A percentile compares a stretch with the other conserved stretches of the same genome.
Evolutionary conservation across 2,329 filamentous ascomycete species (phyloP).

Genomic region (Hortaea werneckii): DNA sequence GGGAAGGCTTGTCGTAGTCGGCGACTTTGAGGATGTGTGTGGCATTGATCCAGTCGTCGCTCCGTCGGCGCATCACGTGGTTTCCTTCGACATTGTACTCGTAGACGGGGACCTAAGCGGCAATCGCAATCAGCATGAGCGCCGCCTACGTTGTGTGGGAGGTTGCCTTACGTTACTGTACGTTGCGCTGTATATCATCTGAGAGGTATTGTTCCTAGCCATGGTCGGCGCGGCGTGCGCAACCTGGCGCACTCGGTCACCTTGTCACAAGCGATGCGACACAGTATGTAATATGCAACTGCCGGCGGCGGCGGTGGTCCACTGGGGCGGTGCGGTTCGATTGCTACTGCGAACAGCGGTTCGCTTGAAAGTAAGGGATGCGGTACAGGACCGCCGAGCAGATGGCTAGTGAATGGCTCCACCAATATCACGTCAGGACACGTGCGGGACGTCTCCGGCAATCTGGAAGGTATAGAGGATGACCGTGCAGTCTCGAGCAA

Average conservation of each 20-base stretch:
- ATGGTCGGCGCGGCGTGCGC: background rate
- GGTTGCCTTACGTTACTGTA: slow-evolving; percentile 4
- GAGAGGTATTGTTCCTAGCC: background rate
- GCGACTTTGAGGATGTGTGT: slow-evolving; percentile 97
- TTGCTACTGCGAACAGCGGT: too few species aligned
- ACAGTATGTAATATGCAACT: too few species aligned
- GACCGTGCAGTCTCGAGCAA: too few species aligned
- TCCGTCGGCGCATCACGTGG: slow-evolving; percentile 90
- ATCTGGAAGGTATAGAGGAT: too few species aligned
- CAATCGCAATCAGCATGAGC: background rate
- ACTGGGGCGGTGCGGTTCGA: too few species aligned
- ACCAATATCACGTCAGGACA: too few species aligned
- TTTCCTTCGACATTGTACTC: slow-evolving; percentile 80
- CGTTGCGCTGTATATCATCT: slow-evolving; percentile 1
- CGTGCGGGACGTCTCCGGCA: too few species aligned
- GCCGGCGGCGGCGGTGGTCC: too few species aligned
- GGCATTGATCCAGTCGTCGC: slow-evolving; percentile 98
- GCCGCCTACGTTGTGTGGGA: background rate
- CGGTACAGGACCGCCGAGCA: too few species aligned
- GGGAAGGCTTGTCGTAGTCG: slow-evolving; percentile 90
- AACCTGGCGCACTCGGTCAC: background rate
- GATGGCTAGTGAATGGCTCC: too few species aligned
- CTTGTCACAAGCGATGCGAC: too few species aligned
- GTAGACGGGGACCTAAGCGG: slow-evolving; percentile 74
- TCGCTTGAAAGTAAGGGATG: too few species aligned